Evolutionary conservation across 1,139 yeast species (phyloP).

Genomic region (Candida sojae): DNA sequence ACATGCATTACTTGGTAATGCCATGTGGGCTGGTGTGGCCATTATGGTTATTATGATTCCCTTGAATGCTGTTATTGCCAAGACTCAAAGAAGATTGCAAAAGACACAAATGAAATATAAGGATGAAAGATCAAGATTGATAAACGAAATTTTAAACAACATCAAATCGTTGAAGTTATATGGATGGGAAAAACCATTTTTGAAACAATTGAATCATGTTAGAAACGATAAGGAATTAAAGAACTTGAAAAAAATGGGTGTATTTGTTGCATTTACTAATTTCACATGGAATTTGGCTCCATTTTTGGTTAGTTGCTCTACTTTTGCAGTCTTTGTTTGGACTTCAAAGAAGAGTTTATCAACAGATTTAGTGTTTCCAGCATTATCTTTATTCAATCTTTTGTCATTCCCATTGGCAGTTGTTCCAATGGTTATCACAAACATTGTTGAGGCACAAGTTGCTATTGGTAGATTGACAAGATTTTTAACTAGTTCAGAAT

Average conservation of each 20-base stretch:
- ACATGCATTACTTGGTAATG: constrained; percentile 74
- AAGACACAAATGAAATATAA: constrained; percentile 50
- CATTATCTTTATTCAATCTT: constrained; percentile 81
- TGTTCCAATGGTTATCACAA: constrained; percentile 86
- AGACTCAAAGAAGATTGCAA: constrained; percentile 74
- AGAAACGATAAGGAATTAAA: constrained; percentile 87
- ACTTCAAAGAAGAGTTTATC: constrained; percentile 68
- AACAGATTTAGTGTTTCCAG: constrained; percentile 94
- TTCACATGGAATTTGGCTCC: constrained; percentile 91
- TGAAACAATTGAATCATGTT: constrained; percentile 68
- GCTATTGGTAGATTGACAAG: constrained; percentile 75
- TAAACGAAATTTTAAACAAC: constrained; percentile 86
- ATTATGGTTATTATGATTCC: constrained; percentile 87
- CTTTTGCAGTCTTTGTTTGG: constrained; percentile 80
- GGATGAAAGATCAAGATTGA: constrained; percentile 54
- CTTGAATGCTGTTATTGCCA: constrained; percentile 72
- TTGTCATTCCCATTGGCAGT: constrained; percentile 92
- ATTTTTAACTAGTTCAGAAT: constrained; percentile 75
- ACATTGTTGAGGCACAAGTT: constrained; percentile 87
- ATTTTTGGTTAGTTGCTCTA: constrained; percentile 84
- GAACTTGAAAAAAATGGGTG: constrained; percentile 76
- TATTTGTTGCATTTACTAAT: constrained; percentile 68
- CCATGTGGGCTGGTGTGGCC: constrained; percentile 97
- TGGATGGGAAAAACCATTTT: constrained; percentile 93
- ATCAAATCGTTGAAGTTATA: constrained; percentile 90